Evolutionary conservation across 805 yeast species (phyloP), one percentile per base, ranked within the genome.

Genomic region (Ogataea angusta): DNA sequence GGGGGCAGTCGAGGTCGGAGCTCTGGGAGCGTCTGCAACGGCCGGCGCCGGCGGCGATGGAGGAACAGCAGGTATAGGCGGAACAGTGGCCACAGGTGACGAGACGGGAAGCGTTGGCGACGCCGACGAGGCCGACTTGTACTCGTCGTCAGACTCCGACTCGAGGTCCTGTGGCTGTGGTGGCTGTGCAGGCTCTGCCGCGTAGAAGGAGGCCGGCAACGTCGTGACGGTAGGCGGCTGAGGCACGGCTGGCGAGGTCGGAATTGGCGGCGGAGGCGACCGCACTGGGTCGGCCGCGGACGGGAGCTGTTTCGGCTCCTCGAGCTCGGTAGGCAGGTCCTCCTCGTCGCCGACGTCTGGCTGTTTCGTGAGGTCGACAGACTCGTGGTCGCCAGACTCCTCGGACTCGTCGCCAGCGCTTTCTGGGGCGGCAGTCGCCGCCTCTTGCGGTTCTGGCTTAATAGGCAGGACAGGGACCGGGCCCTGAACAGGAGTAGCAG

Each of bases 391-490:
- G 14, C 17, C 38, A 10, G 25, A 31, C n/a, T 27, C 38, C 12
- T 38, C 46, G 10, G 36, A 33, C 17, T 44, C 41, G 4, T 34
- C 28, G 10, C 27, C 42, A 17, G 26, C 30, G 10, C 42, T 15
- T 19, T 19, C 21, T 19, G 21, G 21, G 15, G 10, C 18, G 10
- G 15, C 30, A n/a, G 22, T 10, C 5, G 22, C n/a, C 5, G n/a
- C 23, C 24, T 30, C 33, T 22, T 12, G 22, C 8, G n/a, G 14
- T 12, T 30, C 14, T 9, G 30, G 25, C 18, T 16, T 38, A 12
- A 25, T 18, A n/a, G 51, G 49, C 22, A 64, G 51, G 10, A 63
- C 38, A 2, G 64, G 57, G 23, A 54, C 55, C 7, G 75, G 72
- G 29, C 75, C 57, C 2, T 25, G 14, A 9, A 66, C 59, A 4